Conservation (phyloP, 176 grass and related monocot genomes). For the Carex scoparia region DNA sequence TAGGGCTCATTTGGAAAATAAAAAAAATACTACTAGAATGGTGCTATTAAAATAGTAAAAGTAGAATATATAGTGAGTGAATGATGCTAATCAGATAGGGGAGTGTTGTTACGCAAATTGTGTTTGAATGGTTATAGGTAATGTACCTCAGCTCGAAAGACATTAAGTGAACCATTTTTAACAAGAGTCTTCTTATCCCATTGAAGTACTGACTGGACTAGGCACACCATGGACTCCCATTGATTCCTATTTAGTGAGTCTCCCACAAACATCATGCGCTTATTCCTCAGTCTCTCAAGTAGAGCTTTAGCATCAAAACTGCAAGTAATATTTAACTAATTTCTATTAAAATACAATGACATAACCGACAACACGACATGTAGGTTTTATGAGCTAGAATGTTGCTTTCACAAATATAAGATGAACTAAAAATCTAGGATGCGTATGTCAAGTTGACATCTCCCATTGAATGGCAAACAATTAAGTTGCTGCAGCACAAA, state of each 20-base stretch:
- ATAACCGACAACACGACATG: neutral
- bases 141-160: constrained; percentile 29
- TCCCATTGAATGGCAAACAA: neutral
- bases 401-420: neutral
- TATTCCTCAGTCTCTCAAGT: constrained; percentile 31
- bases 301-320: constrained; percentile 32
- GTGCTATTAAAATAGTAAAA: neutral
- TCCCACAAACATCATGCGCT: constrained; percentile 40
- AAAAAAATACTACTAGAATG: neutral
- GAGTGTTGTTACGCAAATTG: neutral
- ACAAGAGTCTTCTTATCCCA: constrained; percentile 29
- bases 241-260: constrained; percentile 41
- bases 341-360: neutral
- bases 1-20: neutral
- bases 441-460: neutral
- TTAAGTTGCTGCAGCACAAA: neutral
- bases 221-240: constrained; percentile 46
- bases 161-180: constrained; percentile 20
- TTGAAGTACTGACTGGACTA: constrained; percentile 29
- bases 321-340: neutral
- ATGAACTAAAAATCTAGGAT: neutral
- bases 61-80: neutral
- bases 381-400: neutral
- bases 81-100: neutral
- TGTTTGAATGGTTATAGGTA: neutral